Evolutionary conservation across 768 basidiomycete genomes (phyloP), one percentile per base, ranked within the genome.

Genomic region (Leccinellum rugosiceps): DNA sequence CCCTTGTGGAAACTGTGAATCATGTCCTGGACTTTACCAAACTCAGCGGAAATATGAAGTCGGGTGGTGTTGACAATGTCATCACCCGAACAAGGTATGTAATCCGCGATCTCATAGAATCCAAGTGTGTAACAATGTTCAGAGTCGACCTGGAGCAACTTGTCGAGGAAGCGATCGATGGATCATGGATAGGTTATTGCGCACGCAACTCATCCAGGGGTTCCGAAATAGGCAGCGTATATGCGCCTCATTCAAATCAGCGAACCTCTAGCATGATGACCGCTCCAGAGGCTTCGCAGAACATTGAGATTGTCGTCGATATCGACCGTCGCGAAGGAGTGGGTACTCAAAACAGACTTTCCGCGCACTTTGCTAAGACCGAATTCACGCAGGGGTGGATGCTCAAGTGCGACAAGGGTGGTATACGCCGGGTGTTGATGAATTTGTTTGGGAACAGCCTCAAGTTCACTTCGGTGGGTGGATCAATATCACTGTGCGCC

Each of bases 11-110:
- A 76, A 96, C 94, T 0, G 94, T 98, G 50, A 97, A 97, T 67
- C 95, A 98, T 64, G 95, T 98, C 6, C 77, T 98, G 26, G 95
- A 98, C 70, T 98, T 95, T 67, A 96, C 94, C 30, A 98, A 98
- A 68, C 80, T 96, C 23, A 94, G 91, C 59, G 94, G 93, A 21
- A 91, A 88, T 64, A 79, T 85, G 47, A 91, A 90, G 68, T 80
- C 84, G 3, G 90, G 88, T 26, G 87, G 88, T 41, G 83, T 87
- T 8, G 86, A 91, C 68, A 89, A 88, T 60, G 83, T 85, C 44
- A 91, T 93, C 59, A 77, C 81, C 19, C 81, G 83, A 9, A 81
- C 82, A 58, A 81, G 78, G 90, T 88, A 52, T 58, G 84, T 75
- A 19, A 32, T 57, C 19, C 47, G 6, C 19, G 47, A 50, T 55